Evolutionary conservation across 2,329 filamentous ascomycete genomes (phyloP), one percentile per base, ranked within the genome.

Genomic region (Fusarium scirpi): DNA sequence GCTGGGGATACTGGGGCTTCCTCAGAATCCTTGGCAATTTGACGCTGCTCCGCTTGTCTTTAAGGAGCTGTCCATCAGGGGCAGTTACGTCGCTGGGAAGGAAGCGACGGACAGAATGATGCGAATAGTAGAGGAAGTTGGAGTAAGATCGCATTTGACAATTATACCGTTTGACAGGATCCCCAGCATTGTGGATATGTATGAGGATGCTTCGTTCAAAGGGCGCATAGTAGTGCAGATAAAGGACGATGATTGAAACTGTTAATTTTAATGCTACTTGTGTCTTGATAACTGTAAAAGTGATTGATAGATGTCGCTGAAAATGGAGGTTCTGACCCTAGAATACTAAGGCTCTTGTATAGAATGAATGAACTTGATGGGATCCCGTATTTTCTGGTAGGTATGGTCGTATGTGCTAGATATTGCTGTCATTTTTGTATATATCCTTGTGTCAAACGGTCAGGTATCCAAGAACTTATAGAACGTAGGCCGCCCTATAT

Each of bases 21-120:
- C 60, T 2, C 60, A 43, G 8, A 25, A 15, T 0, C 29, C 43
- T 10, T 63, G 60, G 60, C 58, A 63, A 3, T 63, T 63, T 6
- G 60, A 63, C 11, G 57, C 60, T 12, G 47, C 60, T 8, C 47
- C 60, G 1, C 40, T 63, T 22, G 60, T 63, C 16, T 63, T 63
- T 13, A 24, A 29, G n/a, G 58, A 63, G 22, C n/a, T 63, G 9
- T 41, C 47, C 8, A 62, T 63, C 0, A 63, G 18, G 3, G 58
- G 60, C 1, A 63, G 29, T 5, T 63, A 63, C 2, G 60, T 63
- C 2, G 60, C 60, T 4, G 32, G 58, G 5, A 48, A 46, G 8
- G 29, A 24, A 5, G 58, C 60, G 18, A 47, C 43, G 4, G 60
- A 56, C 11, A 55, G 60, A 22, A 62, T 63, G 60, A 44, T 62